Percentiles rank a stretch among this genome's conserved stretches.
Evolutionary conservation across 805 yeast genomes (phyloP).

Genomic region (Lachancea dasiensis): DNA sequence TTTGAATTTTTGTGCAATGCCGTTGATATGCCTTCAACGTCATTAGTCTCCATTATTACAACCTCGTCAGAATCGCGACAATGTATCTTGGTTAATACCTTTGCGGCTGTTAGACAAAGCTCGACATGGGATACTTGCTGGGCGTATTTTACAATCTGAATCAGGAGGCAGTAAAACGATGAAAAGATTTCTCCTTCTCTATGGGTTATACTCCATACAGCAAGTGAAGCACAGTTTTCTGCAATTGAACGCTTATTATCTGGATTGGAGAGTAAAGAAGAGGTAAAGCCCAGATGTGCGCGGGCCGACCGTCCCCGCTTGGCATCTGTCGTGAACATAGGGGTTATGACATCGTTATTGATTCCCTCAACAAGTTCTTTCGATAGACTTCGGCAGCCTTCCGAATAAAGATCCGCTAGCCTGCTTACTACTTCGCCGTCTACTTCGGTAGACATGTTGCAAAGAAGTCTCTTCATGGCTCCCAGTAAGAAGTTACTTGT

Average conservation of each 20-base stretch:
- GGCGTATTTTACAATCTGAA: slow-evolving; percentile 33
- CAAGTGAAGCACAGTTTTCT: slow-evolving; percentile 24
- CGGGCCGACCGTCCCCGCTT: slow-evolving; percentile 2
- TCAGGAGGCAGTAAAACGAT: slow-evolving; percentile 21
- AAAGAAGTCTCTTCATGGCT: not conserved
- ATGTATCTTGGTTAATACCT: slow-evolving; percentile 51
- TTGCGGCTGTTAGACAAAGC: slow-evolving; percentile 42
- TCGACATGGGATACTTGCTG: slow-evolving; percentile 32
- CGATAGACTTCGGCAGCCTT: not conserved
- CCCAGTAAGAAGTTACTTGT: not conserved
- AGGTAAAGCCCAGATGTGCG: not conserved
- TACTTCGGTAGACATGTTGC: not conserved
- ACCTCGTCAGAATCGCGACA: slow-evolving; percentile 40
- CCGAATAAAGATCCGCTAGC: slow-evolving; percentile 1
- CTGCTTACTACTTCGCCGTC: not conserved
- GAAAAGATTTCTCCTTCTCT: slow-evolving; percentile 27
- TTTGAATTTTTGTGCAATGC: slow-evolving; percentile 46
- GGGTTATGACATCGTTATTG: not conserved
- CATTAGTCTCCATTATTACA: slow-evolving; percentile 47
- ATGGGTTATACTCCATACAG: slow-evolving; percentile 20
- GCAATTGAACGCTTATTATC: slow-evolving; percentile 15
- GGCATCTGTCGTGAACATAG: not conserved
- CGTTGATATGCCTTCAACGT: slow-evolving; percentile 62
- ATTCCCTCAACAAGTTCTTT: not conserved
- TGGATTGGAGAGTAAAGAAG: not conserved